Evolutionary conservation across 2,329 filamentous ascomycete species (phyloP).

Genomic region (Trichophyton simii): DNA sequence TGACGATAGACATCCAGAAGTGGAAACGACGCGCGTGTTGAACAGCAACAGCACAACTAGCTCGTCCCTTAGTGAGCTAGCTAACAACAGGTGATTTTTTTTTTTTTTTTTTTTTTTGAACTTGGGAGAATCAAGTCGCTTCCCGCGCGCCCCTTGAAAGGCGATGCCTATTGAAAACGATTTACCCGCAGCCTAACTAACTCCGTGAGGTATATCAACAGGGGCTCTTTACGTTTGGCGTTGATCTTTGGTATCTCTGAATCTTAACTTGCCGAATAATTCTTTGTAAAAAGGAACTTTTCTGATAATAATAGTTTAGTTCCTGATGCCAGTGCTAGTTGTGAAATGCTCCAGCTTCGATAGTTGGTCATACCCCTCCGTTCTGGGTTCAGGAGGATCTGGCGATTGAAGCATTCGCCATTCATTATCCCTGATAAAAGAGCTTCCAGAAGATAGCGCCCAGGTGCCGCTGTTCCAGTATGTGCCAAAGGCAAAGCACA

Average conservation of each 20-base stretch:
- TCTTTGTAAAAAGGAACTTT: background rate
- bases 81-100: slow-evolving; percentile 57
- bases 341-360: background rate
- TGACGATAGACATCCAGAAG: slow-evolving; percentile 70
- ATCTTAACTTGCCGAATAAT: background rate
- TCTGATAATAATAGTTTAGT: background rate
- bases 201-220: background rate
- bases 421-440: slow-evolving; percentile 17
- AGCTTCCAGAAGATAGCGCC: slow-evolving; percentile 25
- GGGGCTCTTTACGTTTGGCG: background rate
- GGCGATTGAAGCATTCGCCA: slow-evolving; percentile 22
- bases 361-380: slow-evolving; percentile 13
- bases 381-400: background rate
- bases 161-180: background rate
- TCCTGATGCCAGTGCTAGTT: background rate
- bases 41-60: slow-evolving; percentile 46
- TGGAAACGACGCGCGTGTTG: slow-evolving; percentile 65
- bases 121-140: background rate
- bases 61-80: slow-evolving; percentile 23
- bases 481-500: slow-evolving; percentile 83
- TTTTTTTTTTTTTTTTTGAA: slow-evolving; percentile 32
- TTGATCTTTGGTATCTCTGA: background rate
- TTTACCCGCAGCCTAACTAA: background rate
- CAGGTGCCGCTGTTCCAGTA: slow-evolving; percentile 61
- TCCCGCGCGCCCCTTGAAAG: background rate